phyloP scores from a whole-genome alignment of 192 early-diverging fungal genomes.

The Funneliformis geosporum region DNA sequence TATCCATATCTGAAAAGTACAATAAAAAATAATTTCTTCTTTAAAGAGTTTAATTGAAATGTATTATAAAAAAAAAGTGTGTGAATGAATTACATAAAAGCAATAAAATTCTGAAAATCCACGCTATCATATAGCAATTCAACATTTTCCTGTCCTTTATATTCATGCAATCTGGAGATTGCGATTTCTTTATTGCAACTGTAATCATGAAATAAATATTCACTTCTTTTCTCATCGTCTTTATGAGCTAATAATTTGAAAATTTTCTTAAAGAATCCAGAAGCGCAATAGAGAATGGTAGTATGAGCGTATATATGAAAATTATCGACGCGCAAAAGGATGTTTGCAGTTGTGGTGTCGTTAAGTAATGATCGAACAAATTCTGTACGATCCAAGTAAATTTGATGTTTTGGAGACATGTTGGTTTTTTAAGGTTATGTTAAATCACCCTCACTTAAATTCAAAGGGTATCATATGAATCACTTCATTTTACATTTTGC shows the following conservation, averaged over 20 bases:
- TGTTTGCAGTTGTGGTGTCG: constrained; percentile 1
- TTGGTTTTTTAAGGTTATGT: background rate
- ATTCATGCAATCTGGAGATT: background rate
- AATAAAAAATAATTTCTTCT: background rate
- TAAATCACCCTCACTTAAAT: too few species aligned
- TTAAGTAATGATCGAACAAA: constrained; percentile 16
- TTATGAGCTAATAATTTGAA: background rate
- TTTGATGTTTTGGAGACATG: background rate
- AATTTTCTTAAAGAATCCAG: background rate
- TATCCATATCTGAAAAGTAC: background rate
- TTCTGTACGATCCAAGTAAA: background rate
- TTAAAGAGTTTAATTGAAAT: too few species aligned
- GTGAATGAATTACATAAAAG: background rate
- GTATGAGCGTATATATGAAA: constrained; percentile 14
- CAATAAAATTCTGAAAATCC: constrained; percentile 3
- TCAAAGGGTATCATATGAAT: too few species aligned
- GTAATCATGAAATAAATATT: constrained; percentile 7
- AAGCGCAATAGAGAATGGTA: background rate
- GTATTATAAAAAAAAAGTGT: background rate
- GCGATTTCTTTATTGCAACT: background rate
- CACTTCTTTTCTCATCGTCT: background rate
- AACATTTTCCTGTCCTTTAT: background rate
- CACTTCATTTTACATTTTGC: too few species aligned
- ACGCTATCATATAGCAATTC: background rate
- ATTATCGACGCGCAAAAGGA: constrained; percentile 7